Conservation (phyloP, 495 filamentous ascomycete genomes). For the Physcia stellaris region DNA sequence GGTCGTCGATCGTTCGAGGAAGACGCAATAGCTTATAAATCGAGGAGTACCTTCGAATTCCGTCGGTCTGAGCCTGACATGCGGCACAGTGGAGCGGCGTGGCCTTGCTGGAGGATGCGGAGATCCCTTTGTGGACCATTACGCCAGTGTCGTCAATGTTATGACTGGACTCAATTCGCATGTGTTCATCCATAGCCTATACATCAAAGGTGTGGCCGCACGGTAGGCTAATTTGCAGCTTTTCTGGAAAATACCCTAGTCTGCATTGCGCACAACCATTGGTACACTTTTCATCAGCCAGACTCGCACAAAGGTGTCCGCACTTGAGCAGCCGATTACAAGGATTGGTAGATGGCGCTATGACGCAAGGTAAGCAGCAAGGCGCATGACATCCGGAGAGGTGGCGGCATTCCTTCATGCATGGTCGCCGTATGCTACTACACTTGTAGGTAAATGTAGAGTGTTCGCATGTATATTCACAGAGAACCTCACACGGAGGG, state of each 20-base stretch:
- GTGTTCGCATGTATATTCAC: slow-evolving; percentile 37
- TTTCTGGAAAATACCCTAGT: slow-evolving; percentile 1
- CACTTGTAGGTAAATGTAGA: slow-evolving; percentile 8
- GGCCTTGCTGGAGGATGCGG: too few species aligned
- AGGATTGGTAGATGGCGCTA: slow-evolving; percentile 12
- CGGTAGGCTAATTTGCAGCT: slow-evolving; percentile 9
- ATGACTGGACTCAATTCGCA: slow-evolving; percentile 6
- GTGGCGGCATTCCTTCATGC: slow-evolving; percentile 7
- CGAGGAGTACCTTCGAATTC: slow-evolving; percentile 9
- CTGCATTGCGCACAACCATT: slow-evolving; percentile 8
- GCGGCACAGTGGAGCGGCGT: slow-evolving; percentile 4
- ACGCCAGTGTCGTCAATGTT: slow-evolving; percentile 5
- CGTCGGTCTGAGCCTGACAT: slow-evolving; percentile 6
- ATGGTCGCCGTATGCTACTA: slow-evolving; percentile 11
- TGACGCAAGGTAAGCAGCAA: slow-evolving; percentile 14
- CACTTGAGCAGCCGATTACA: slow-evolving; percentile 11
- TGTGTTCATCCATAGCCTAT: slow-evolving; percentile 6
- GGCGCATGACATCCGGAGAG: slow-evolving; percentile 7
- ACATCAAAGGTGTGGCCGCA: slow-evolving; percentile 17
- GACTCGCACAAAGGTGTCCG: slow-evolving; percentile 14
- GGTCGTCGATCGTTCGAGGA: slow-evolving; percentile 5
- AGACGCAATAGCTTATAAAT: slow-evolving; percentile 6
- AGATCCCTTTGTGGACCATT: too few species aligned
- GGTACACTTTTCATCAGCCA: slow-evolving; percentile 13
- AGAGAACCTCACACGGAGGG: slow-evolving; percentile 33